These are phyloP conservation scores for Thuidium tamariscinum DNA, from an alignment of 225 moss, liverwort and hornwort genomes.

Conservation along the genomic window DNA sequence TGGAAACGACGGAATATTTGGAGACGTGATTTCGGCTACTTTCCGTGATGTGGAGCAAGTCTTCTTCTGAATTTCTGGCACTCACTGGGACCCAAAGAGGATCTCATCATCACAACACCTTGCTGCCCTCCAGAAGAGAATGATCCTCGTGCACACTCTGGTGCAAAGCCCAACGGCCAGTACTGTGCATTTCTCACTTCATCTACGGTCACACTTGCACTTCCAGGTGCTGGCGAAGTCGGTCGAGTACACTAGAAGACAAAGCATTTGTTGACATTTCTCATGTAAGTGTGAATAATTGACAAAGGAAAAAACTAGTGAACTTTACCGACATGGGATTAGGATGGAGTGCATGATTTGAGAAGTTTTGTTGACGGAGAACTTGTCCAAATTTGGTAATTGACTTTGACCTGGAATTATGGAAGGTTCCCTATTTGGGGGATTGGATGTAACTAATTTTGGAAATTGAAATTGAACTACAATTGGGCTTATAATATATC, in stretches of 20 bases:
- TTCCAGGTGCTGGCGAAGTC: not conserved
- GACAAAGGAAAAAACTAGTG: not conserved
- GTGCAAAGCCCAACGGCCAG: not conserved
- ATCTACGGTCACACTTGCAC: not conserved
- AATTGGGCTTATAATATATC: not conserved
- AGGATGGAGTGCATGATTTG: not conserved
- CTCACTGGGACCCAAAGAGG: not conserved
- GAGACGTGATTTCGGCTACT: not conserved
- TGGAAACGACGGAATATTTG: not conserved
- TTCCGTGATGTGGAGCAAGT: not conserved
- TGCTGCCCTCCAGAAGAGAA: not conserved
- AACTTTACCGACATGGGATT: not conserved
- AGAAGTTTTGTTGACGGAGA: not conserved
- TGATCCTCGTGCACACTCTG: not conserved
- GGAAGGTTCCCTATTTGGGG: not conserved
- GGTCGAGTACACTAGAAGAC: not conserved
- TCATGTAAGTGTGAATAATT: not conserved
- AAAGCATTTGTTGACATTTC: not conserved
- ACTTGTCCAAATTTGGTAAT: not conserved
- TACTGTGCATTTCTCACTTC: not conserved
- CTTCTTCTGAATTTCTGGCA: not conserved
- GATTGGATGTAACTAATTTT: rapidly evolving
- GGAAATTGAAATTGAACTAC: not conserved
- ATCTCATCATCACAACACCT: not conserved
- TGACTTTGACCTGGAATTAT: not conserved